These are phyloP conservation scores for Xylaria scruposa DNA, from an alignment of 495 filamentous ascomycete species.

Conservation along the genomic window DNA sequence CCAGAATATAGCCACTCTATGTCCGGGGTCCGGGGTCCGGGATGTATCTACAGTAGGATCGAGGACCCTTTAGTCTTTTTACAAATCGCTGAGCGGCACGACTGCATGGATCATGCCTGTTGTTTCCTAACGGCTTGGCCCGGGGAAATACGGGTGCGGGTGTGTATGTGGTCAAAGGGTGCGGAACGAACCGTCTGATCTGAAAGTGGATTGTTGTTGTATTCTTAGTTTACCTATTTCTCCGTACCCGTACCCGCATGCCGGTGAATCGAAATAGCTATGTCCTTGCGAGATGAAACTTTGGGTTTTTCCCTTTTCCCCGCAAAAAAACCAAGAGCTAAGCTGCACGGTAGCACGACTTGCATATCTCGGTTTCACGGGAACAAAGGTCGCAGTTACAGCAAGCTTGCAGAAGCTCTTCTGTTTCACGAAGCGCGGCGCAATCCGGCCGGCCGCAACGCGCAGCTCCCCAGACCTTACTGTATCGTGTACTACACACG, in stretches of 20 bases:
- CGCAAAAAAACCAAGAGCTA: neutral
- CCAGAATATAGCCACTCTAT: neutral
- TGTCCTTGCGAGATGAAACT: constrained; percentile 14
- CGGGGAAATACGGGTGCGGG: constrained; percentile 27
- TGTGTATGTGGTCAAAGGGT: neutral
- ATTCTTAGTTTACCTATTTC: neutral
- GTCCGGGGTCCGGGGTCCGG: neutral
- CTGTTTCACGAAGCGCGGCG: constrained; percentile 25
- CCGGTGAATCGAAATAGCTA: constrained; percentile 12
- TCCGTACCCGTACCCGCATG: constrained; percentile 7
- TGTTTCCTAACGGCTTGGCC: constrained; percentile 18
- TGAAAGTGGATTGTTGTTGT: neutral
- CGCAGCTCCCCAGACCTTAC: constrained; percentile 8
- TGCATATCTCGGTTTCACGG: constrained; percentile 12
- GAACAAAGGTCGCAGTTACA: neutral
- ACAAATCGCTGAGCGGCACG: constrained; percentile 1
- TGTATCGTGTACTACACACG: neutral
- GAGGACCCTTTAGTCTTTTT: neutral
- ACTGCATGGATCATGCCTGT: constrained; percentile 12
- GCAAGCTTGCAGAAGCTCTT: neutral
- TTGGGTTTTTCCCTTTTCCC: neutral
- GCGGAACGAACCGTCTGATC: constrained; percentile 22
- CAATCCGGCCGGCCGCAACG: constrained; percentile 23
- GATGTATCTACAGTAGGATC: neutral
- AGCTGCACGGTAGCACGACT: constrained; percentile 2